Base-by-base conservation (phyloP, 257 asterid genomes). In the Craterostigma plantagineum region DNA sequence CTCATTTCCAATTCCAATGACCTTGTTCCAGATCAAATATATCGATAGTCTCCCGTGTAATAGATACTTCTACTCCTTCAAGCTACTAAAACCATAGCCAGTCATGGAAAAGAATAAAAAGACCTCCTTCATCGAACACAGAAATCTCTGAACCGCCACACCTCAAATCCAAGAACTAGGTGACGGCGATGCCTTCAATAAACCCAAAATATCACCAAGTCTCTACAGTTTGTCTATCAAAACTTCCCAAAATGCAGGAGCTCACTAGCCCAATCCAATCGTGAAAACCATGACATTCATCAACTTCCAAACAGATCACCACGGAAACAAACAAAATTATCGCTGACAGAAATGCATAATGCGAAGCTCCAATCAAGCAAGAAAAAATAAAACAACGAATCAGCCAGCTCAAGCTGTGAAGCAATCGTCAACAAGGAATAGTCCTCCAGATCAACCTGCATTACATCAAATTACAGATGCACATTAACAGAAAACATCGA, bases 391-490 rank as follows among this genome's bases (percentile, higher is more conserved):
- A 23, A 23, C 30, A 23, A 23, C 2, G 30, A 23, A 23, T 23
- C 30, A 23, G 30, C 30, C 30, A 23, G 30, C 30, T 23, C 2
- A 23, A 23, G 30, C 6, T 23, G 30, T 23, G 4, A 23, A 23
- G 30, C 4, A 23, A 23, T 23, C 30, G 30, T 23, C 30, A 60
- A 56, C 53, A 38, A 54, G 9, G 38, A 51, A 33, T 52, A 53
- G n/a, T n/a, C 63, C 62, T 60, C 68, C 71, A 66, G 73, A 68
- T 70, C 79, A 60, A 54, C 83, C 87, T 74, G 86, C 78, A 77
- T 49, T 48, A 53, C 48, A 12, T 16, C 48, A 40, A 42, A 63
- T 46, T 33, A 14, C 58, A 18, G 53, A 56, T 52, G 33, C 18
- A 50, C 8, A 54, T 12, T 34, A 27, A 36, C 17, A 45, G 36